A percentile compares a stretch with the other conserved stretches of the same genome.
Conservation (phyloP, 1,284 basidiomycete species). For the Waitea zeae region DNA sequence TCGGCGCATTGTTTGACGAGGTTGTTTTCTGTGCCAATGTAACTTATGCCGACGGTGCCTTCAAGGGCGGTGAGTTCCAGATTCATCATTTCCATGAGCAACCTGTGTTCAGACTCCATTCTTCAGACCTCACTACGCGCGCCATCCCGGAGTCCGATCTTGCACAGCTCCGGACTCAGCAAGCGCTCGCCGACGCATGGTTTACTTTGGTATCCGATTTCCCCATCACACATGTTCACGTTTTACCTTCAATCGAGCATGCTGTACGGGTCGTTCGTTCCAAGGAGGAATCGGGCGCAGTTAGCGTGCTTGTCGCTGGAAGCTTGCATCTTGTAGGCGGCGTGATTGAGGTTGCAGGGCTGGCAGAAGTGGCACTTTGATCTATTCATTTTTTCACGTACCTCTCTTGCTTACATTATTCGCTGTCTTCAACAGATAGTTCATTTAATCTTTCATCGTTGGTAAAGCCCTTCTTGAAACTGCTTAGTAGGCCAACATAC, state of each 20-base stretch:
- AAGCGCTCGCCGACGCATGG: slow-evolving; percentile 68
- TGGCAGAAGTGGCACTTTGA: slow-evolving; percentile 44
- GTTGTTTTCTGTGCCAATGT: slow-evolving; percentile 95
- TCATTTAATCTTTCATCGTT: too few species aligned
- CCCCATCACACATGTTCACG: slow-evolving; percentile 45
- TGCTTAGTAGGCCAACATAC: too few species aligned
- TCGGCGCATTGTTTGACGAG: slow-evolving; percentile 52
- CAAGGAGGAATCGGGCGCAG: slow-evolving; percentile 12
- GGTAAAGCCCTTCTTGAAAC: too few species aligned
- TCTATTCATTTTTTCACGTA: too few species aligned
- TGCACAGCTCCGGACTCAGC: slow-evolving; percentile 55
- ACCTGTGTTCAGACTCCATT: not conserved
- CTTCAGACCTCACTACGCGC: slow-evolving; percentile 54
- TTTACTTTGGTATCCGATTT: slow-evolving; percentile 41
- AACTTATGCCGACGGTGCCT: slow-evolving; percentile 79
- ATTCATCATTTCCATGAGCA: not conserved
- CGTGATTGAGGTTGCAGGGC: slow-evolving; percentile 75
- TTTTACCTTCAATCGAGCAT: slow-evolving; percentile 81
- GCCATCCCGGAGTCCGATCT: slow-evolving; percentile 50
- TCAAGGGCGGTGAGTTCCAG: slow-evolving; percentile 63
- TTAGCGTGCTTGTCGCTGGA: slow-evolving; percentile 74
- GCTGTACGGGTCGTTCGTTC: slow-evolving; percentile 48
- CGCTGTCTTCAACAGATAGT: slow-evolving; percentile 9
- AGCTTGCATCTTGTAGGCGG: slow-evolving; percentile 94
- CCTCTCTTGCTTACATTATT: not conserved